Base-by-base conservation (phyloP, 805 yeast species). In the Saccharomycopsis fodiens region DNA sequence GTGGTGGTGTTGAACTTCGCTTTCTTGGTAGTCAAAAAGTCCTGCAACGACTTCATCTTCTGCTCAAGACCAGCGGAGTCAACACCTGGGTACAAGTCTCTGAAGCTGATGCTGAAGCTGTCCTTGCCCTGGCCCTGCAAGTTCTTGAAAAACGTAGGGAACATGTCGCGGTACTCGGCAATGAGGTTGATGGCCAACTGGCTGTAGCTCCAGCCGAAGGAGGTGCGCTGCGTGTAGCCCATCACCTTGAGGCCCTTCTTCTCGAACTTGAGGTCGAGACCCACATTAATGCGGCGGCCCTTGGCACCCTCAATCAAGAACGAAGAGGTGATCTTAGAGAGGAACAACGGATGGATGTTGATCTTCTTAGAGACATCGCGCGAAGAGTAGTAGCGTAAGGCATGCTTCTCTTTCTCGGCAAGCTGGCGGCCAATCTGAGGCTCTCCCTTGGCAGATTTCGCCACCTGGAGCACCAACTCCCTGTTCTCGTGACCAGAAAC, bases 181-280 rank as follows among this genome's bases (percentile, higher is more conserved):
- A 93, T 61, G 52, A 89, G 67, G 29, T 74, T 70, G 34, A 84
- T 63, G 0, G 97, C 94, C 54, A 82, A 66, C 7, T 77, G 79
- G 52, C 94, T 84, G 62, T 70, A 93, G 55, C 80, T 87, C 98
- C 98, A 93, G 19, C 78, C 80, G 42, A 70, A 69, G 21, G 68
- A 73, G 35, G 64, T 68, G 57, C 80, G 78, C 48, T 79, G 74
- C 1, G 96, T 79, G 65, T 79, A 91, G 3, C 97, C 98, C 52
- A 89, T 70, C 2, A 86, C 97, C 63, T 91, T 91, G 56, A 76
- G 74, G 54, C 87, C 77, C 49, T 77, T 76, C 19, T 76, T 76
- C 53, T 89, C 96, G 62, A 81, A 84, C 64, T 89, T 89, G 61
- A 93, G 69, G 47, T 82, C 85, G 52, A 93, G 68, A 17, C 97